These are phyloP conservation scores for Lophium mytilinum DNA, from an alignment of 495 filamentous ascomycete species.

Conservation along the genomic window DNA sequence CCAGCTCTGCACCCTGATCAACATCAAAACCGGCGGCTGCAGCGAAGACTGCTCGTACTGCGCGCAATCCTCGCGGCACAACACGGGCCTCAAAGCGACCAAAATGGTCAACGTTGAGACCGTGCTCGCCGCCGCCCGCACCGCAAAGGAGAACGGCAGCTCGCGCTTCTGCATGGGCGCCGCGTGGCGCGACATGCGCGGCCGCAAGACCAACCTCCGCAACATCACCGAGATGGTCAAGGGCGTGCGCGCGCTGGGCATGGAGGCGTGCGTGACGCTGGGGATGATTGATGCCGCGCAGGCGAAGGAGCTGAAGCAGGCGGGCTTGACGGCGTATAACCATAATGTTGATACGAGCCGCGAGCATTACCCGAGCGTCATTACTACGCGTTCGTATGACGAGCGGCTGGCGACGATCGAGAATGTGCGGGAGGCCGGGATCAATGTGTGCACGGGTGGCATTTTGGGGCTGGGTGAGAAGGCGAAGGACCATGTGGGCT, in stretches of 20 bases:
- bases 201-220: constrained; percentile 66
- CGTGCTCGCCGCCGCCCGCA: constrained; percentile 63
- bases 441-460: constrained; percentile 78
- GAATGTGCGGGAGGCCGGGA: constrained; percentile 70
- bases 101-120: constrained; percentile 69
- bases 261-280: constrained; percentile 82
- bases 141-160: constrained; percentile 70
- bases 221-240: constrained; percentile 76
- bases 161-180: constrained; percentile 90
- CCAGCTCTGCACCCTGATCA: constrained; percentile 87
- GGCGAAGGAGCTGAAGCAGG: constrained; percentile 69
- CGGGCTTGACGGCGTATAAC: constrained; percentile 80
- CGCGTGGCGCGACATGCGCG: constrained; percentile 86
- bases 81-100: constrained; percentile 68
- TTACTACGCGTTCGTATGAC: constrained; percentile 74
- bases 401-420: constrained; percentile 67
- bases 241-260: constrained; percentile 66
- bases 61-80: constrained; percentile 73
- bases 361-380: constrained; percentile 74
- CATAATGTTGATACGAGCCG: constrained; percentile 85
- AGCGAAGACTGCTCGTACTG: constrained; percentile 85
- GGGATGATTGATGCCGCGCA: constrained; percentile 77
- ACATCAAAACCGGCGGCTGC: constrained; percentile 90
- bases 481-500: constrained; percentile 63
- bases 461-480: constrained; percentile 75